These are phyloP conservation scores for Umbellularia californica DNA, from an alignment of 164 flowering plant genomes.

Conservation along the genomic window DNA sequence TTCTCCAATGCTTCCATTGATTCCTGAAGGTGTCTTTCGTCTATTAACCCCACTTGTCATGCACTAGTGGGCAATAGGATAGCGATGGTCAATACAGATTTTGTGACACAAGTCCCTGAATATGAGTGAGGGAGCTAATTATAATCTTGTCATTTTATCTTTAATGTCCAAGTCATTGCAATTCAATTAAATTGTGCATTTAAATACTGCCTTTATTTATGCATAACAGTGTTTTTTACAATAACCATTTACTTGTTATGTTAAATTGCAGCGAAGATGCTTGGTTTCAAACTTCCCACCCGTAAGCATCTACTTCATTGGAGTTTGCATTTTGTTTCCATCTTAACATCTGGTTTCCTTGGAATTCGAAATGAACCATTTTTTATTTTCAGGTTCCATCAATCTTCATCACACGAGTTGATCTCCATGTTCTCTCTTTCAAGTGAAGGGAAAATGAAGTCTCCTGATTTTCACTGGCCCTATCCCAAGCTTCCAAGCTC, in stretches of 20 bases:
- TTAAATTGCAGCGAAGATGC: constrained; percentile 49
- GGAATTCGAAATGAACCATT: neutral
- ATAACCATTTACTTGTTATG: constrained; percentile 3
- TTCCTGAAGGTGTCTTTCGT: too few relatives aligned
- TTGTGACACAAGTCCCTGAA: neutral
- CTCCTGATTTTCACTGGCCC: constrained; percentile 20
- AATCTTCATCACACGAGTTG: constrained; percentile 39
- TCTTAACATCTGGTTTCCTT: neutral
- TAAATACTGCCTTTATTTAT: neutral
- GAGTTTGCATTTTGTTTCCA: neutral
- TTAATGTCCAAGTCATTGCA: neutral
- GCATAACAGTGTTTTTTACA: neutral
- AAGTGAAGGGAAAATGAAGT: constrained; percentile 18
- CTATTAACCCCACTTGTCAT: too few relatives aligned
- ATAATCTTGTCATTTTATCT: neutral
- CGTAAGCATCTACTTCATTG: constrained; percentile 36
- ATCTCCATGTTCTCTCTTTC: constrained; percentile 33
- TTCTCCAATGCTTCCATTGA: too few relatives aligned
- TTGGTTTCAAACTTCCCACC: constrained; percentile 56
- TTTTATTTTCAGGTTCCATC: constrained; percentile 55
- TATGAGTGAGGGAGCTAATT: neutral
- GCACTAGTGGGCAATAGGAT: neutral
- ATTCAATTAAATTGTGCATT: neutral
- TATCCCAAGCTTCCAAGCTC: constrained; percentile 65
- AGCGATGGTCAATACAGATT: neutral